Evolutionary conservation across 768 basidiomycete genomes (phyloP).

Genomic region (Auricularia sp.): DNA sequence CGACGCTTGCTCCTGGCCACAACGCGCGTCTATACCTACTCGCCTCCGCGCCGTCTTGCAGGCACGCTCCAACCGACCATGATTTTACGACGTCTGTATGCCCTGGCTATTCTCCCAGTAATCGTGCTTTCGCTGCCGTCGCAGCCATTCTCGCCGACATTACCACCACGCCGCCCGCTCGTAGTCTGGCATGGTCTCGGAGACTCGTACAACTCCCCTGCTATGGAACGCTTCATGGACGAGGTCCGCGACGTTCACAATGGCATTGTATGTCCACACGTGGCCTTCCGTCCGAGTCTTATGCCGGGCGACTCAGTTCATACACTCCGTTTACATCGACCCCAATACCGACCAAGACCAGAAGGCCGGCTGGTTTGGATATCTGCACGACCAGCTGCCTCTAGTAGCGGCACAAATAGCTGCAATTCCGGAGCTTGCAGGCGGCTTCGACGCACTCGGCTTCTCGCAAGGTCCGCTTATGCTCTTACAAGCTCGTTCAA

Average conservation of each 20-base stretch:
- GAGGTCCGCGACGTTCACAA: conserved; percentile 47
- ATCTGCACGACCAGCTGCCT: conserved; percentile 60
- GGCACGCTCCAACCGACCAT: too few species aligned
- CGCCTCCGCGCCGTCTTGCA: too few species aligned
- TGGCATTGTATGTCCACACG: conserved; percentile 50
- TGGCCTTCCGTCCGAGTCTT: conserved; percentile 32
- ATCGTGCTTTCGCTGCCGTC: background rate
- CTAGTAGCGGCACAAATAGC: conserved; percentile 55
- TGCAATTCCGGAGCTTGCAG: conserved; percentile 48
- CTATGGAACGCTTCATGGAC: conserved; percentile 55
- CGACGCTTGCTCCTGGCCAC: background rate
- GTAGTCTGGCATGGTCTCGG: conserved; percentile 26
- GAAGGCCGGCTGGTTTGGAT: conserved; percentile 72
- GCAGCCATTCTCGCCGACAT: background rate
- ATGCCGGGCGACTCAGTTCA: conserved; percentile 49
- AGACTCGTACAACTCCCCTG: conserved; percentile 65
- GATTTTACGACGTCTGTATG: too few species aligned
- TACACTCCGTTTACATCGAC: conserved; percentile 64
- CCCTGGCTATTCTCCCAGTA: background rate
- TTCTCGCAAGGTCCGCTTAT: conserved; percentile 63
- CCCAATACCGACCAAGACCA: conserved; percentile 51
- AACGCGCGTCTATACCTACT: too few species aligned
- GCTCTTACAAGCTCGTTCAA: background rate
- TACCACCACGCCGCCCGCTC: background rate
- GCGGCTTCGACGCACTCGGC: conserved; percentile 78